phyloP scores from a whole-genome alignment of 768 basidiomycete genomes.

The Peribolospora kevripleyi region DNA sequence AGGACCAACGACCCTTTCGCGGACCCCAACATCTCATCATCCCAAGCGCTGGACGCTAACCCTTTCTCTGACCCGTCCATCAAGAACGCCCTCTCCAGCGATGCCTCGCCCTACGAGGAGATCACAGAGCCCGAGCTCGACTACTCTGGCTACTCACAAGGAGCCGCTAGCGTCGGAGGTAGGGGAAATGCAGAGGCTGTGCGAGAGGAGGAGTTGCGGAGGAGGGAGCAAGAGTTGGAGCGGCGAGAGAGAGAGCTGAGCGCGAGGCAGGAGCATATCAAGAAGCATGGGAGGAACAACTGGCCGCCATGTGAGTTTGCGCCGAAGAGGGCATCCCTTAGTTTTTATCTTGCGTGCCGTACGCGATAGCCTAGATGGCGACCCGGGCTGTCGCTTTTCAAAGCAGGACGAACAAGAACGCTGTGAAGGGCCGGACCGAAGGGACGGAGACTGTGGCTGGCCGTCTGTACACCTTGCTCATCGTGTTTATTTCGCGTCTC shows the following conservation, averaged over 20 bases:
- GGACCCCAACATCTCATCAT: constrained; percentile 30
- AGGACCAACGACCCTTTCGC: constrained; percentile 38
- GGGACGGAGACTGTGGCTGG: background rate
- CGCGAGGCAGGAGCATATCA: constrained; percentile 31
- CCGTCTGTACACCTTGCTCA: background rate
- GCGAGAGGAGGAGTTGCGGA: constrained; percentile 37
- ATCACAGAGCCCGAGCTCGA: background rate
- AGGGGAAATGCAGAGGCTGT: constrained; percentile 6
- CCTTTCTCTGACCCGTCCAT: constrained; percentile 61
- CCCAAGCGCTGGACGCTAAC: constrained; percentile 43
- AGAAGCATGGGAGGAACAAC: constrained; percentile 65
- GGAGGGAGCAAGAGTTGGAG: constrained; percentile 58
- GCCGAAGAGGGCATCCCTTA: background rate
- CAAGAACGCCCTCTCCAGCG: background rate
- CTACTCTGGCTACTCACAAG: constrained; percentile 1
- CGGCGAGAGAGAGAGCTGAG: constrained; percentile 32
- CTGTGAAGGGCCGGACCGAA: background rate
- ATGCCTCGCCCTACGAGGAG: background rate
- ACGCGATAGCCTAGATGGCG: constrained; percentile 8
- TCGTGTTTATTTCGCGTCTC: background rate
- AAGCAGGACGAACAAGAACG: background rate
- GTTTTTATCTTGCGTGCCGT: constrained; percentile 7
- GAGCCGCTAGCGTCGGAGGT: background rate
- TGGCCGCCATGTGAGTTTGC: constrained; percentile 60
- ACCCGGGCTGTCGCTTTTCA: background rate